Evolutionary conservation across 2,329 filamentous ascomycete species (phyloP).

Genomic region (Aphanocladium album): DNA sequence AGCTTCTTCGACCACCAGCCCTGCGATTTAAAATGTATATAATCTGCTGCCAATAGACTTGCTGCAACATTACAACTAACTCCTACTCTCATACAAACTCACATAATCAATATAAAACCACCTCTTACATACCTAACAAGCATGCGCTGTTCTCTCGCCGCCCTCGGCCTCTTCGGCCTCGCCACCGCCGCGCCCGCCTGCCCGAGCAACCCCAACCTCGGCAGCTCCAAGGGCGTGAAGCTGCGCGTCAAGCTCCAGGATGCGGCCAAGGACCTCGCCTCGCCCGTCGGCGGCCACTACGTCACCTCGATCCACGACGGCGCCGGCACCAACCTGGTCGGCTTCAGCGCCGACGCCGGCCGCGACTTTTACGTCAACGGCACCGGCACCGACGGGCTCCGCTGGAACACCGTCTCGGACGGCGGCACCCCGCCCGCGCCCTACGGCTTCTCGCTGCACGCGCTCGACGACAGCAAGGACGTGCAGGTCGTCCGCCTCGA

Average conservation of each 20-base stretch:
- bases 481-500: constrained; percentile 17
- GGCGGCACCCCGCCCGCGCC: constrained; percentile 29
- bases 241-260: constrained; percentile 35
- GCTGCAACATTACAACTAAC: background rate
- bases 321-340: constrained; percentile 30
- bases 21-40: background rate
- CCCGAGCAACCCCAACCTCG: background rate
- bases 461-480: constrained; percentile 21
- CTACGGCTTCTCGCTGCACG: constrained; percentile 23
- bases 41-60: background rate
- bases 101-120: background rate
- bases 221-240: constrained; percentile 23
- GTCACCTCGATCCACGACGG: constrained; percentile 33
- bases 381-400: constrained; percentile 23
- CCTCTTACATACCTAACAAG: constrained; percentile 14
- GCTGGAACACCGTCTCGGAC: constrained; percentile 30
- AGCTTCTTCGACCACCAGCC: constrained; percentile 35
- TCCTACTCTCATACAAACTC: no score
- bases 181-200: background rate
- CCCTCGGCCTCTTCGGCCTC: constrained; percentile 4
- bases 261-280: constrained; percentile 27
- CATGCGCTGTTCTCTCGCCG: constrained; percentile 33
- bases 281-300: constrained; percentile 29
- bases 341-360: constrained; percentile 20
- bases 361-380: constrained; percentile 40